Conservation (phyloP, 768 basidiomycete species). For the Steccherinum ochraceum region DNA sequence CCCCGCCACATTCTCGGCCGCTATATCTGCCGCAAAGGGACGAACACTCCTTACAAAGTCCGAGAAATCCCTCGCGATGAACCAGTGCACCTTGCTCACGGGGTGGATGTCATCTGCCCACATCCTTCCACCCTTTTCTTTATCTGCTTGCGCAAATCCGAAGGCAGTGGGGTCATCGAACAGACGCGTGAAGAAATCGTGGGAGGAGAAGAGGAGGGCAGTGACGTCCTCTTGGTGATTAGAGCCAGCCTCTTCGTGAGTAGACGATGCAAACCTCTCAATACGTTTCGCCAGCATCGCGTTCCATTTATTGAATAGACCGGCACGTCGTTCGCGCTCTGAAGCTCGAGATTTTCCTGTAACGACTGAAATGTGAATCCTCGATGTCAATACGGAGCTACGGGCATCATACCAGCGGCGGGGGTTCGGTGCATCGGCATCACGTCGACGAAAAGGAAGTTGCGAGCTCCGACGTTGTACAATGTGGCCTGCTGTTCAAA, state of each 20-base stretch:
- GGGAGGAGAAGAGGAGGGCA: slow-evolving; percentile 43
- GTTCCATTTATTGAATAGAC: slow-evolving; percentile 39
- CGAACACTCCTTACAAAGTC: no score
- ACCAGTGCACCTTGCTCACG: slow-evolving; percentile 41
- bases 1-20: no score
- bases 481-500: slow-evolving; percentile 41
- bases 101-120: slow-evolving; percentile 54
- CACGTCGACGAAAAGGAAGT: slow-evolving; percentile 56
- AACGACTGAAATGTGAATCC: no score
- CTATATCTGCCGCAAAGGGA: no score
- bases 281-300: slow-evolving; percentile 24
- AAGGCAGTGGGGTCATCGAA: slow-evolving; percentile 38
- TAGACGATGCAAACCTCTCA: slow-evolving; percentile 29
- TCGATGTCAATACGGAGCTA: no score
- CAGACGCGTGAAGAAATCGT: slow-evolving; percentile 37
- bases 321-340: neutral
- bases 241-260: no score
- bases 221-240: slow-evolving; percentile 40
- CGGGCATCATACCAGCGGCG: no score
- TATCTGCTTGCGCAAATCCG: slow-evolving; percentile 31
- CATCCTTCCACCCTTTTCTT: slow-evolving; percentile 32
- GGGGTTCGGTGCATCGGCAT: slow-evolving; percentile 51
- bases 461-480: slow-evolving; percentile 37
- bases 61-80: slow-evolving; percentile 34
- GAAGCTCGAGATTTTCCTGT: no score